phyloP scores from a whole-genome alignment of 2,329 filamentous ascomycete genomes.

The Geosmithia putterillii region DNA sequence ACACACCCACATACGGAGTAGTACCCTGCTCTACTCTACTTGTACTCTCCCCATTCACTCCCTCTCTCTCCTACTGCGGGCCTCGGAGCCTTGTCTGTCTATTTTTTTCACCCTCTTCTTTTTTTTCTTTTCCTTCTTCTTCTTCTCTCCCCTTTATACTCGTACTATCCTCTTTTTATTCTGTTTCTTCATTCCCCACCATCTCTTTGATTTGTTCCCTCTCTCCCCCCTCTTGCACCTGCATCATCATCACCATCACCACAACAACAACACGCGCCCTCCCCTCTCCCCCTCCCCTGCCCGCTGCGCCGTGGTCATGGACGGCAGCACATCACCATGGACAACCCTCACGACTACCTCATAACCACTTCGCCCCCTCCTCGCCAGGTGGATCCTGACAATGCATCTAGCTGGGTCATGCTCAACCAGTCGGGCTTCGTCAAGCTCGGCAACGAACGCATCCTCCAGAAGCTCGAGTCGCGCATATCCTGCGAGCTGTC shows the following conservation, averaged over 20 bases:
- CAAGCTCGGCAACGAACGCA: conserved; percentile 71
- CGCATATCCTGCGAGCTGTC: conserved; percentile 68
- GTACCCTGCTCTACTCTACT: conserved; percentile 3
- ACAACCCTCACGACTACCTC: conserved; percentile 28
- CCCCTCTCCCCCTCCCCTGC: not conserved
- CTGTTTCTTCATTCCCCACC: conserved; percentile 1
- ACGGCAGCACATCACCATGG: conserved; percentile 19
- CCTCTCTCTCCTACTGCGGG: not conserved
- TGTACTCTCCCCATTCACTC: conserved; percentile 1
- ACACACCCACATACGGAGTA: conserved; percentile 1
- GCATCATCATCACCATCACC: not conserved
- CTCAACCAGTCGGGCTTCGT: conserved; percentile 69
- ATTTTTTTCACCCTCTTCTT: not conserved
- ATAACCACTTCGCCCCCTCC: conserved; percentile 20
- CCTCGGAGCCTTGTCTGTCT: not conserved
- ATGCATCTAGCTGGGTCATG: conserved; percentile 74
- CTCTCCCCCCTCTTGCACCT: conserved; percentile 11
- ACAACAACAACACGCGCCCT: not conserved
- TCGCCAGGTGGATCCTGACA: conserved; percentile 35
- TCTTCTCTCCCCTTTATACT: conserved; percentile 1
- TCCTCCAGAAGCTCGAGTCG: conserved; percentile 67
- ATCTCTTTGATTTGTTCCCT: conserved; percentile 3
- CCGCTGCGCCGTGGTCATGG: conserved; percentile 15
- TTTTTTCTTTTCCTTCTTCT: conserved; percentile 2
- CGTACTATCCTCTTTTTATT: conserved; percentile 3